A percentile compares a stretch with the other conserved stretches of the same genome.
Conservation (phyloP, 2,329 filamentous ascomycete genomes). For the Colletotrichum filicis region DNA sequence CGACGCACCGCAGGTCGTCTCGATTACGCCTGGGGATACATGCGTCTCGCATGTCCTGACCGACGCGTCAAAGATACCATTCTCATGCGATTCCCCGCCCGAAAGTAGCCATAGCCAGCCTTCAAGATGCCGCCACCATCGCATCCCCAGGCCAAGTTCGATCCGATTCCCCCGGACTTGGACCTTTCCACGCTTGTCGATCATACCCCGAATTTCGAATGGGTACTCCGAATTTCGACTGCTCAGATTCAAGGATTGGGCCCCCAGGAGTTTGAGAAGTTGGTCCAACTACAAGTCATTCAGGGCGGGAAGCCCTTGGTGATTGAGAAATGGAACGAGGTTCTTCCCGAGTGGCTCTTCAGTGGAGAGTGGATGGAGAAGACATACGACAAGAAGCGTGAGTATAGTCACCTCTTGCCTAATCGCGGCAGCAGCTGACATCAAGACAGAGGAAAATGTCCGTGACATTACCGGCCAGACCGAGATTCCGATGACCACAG, state of each 20-base stretch:
- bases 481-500: conserved; percentile 85
- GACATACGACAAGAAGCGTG: conserved; percentile 83
- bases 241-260: conserved; percentile 83
- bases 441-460: conserved; percentile 77
- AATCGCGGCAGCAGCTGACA: conserved; percentile 37
- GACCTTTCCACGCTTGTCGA: conserved; percentile 82
- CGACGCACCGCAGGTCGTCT: neutral
- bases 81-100: neutral
- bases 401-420: conserved; percentile 40
- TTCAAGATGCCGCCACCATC: conserved; percentile 76
- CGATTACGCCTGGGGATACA: no score
- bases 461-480: conserved; percentile 79
- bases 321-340: conserved; percentile 86
- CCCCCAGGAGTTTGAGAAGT: conserved; percentile 83
- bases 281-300: conserved; percentile 86
- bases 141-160: conserved; percentile 88
- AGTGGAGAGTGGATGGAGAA: conserved; percentile 82
- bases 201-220: conserved; percentile 84
- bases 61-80: neutral
- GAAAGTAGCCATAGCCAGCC: neutral
- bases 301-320: conserved; percentile 88
- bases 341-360: conserved; percentile 82
- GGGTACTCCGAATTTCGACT: conserved; percentile 82
- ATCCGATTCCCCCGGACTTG: conserved; percentile 88
- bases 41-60: neutral